These are phyloP conservation scores for Lagenaria siceraria DNA, from an alignment of 306 rosid genomes.

Conservation along the genomic window DNA sequence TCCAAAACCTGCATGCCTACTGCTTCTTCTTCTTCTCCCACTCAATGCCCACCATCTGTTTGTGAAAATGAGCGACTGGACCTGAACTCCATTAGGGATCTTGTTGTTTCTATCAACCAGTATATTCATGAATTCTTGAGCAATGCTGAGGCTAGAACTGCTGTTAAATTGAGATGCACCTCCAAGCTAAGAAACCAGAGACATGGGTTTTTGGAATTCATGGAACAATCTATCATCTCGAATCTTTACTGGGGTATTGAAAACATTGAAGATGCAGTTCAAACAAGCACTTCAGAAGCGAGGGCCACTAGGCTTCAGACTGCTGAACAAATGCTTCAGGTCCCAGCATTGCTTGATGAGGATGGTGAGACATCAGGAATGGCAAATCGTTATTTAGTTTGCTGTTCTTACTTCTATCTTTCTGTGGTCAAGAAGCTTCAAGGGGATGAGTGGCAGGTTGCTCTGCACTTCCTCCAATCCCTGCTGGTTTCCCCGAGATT, in stretches of 20 bases:
- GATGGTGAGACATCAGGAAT: constrained; percentile 47
- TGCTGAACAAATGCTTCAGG: constrained; percentile 76
- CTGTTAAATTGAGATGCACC: constrained; percentile 33
- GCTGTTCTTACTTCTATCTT: constrained; percentile 67
- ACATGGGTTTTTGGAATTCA: constrained; percentile 50
- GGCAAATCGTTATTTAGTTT: constrained; percentile 38
- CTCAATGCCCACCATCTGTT: constrained; percentile 14
- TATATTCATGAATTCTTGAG: constrained; percentile 30
- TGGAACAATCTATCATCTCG: constrained; percentile 53
- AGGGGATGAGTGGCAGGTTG: constrained; percentile 71
- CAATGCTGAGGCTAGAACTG: constrained; percentile 29
- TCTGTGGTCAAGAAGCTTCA: constrained; percentile 48
- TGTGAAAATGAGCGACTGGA: constrained; percentile 28
- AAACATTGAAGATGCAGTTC: constrained; percentile 46
- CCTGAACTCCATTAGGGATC: constrained; percentile 37
- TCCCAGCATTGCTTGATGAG: constrained; percentile 65
- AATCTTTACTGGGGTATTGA: constrained; percentile 63
- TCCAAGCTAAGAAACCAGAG: constrained; percentile 36
- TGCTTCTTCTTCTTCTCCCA: constrained; percentile 11
- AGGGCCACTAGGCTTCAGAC: constrained; percentile 26
- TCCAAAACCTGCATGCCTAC: constrained; percentile 10
- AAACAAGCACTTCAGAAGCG: constrained; percentile 24
- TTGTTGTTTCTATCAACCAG: constrained; percentile 38
- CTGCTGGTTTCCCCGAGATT: constrained; percentile 50
- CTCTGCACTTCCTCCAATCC: constrained; percentile 67